Percentiles rank a stretch among this genome's conserved stretches.
Evolutionary conservation across 352 stramenopile genomes (phyloP).

Genomic region (Phytophthora niederhauseri): DNA sequence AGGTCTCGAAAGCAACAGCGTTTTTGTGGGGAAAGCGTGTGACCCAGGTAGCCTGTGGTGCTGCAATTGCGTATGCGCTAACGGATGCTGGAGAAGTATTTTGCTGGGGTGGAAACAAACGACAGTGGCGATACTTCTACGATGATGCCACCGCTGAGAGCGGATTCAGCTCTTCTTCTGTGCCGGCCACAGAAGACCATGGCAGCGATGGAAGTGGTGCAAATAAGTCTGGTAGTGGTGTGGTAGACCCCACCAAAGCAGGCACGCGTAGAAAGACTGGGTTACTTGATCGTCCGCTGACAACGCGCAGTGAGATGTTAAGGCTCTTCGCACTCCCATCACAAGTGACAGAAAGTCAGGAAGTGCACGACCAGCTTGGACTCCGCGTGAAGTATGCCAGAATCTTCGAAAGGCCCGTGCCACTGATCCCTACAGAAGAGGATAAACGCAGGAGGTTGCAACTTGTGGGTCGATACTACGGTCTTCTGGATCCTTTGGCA

Average conservation of each 20-base stretch:
- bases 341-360: constrained; percentile 46
- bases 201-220: constrained; percentile 2
- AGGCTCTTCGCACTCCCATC: constrained; percentile 54
- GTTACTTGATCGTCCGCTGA: constrained; percentile 36
- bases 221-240: not conserved
- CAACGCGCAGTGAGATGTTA: constrained; percentile 67
- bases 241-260: not conserved
- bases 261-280: constrained; percentile 2
- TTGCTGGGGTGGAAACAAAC: constrained; percentile 79
- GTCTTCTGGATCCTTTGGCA: constrained; percentile 36
- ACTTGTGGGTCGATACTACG: constrained; percentile 64
- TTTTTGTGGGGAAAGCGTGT: constrained; percentile 82
- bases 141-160: constrained; percentile 38
- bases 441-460: constrained; percentile 47
- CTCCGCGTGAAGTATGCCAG: constrained; percentile 57
- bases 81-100: constrained; percentile 76
- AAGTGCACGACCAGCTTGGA: constrained; percentile 37
- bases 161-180: not conserved
- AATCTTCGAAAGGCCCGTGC: constrained; percentile 54
- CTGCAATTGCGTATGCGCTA: constrained; percentile 62
- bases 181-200: not conserved
- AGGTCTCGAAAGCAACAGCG: constrained; percentile 67
- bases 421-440: constrained; percentile 44
- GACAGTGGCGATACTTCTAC: constrained; percentile 78
- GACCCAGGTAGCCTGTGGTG: constrained; percentile 53